phyloP scores from a whole-genome alignment of 1,284 basidiomycete species.

The Paramarasmius palmivorus region DNA sequence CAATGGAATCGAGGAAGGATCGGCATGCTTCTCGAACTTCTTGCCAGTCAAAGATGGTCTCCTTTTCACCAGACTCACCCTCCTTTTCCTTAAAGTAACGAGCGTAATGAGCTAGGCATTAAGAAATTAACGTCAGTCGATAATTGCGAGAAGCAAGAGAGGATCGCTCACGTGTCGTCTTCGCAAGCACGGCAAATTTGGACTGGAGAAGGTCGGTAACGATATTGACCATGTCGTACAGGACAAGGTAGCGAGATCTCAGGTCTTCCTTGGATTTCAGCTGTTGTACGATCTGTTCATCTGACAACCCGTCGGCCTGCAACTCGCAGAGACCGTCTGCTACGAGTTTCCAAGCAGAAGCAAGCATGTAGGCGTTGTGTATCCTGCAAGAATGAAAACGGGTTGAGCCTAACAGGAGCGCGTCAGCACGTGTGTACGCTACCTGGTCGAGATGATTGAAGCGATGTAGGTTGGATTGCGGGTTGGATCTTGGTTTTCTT shows the following conservation, averaged over 20 bases:
- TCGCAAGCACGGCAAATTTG: constrained; percentile 64
- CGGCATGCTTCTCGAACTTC: constrained; percentile 59
- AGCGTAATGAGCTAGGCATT: constrained; percentile 56
- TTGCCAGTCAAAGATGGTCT: constrained; percentile 61
- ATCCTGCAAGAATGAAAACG: constrained; percentile 41
- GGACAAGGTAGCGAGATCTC: constrained; percentile 57
- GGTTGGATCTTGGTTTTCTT: constrained; percentile 27
- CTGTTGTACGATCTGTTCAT: constrained; percentile 48
- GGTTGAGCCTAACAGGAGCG: not conserved
- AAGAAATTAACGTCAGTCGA: constrained; percentile 11
- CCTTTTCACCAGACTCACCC: constrained; percentile 39
- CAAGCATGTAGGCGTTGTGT: constrained; percentile 76
- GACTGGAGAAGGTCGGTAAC: constrained; percentile 61
- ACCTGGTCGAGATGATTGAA: constrained; percentile 61
- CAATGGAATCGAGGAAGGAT: constrained; percentile 78
- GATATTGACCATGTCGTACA: constrained; percentile 60
- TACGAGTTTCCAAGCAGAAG: constrained; percentile 73
- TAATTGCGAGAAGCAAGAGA: not conserved
- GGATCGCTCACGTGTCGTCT: constrained; percentile 55
- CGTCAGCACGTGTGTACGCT: constrained; percentile 17
- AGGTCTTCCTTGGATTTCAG: constrained; percentile 51
- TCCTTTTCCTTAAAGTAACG: constrained; percentile 62
- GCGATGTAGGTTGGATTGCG: constrained; percentile 52
- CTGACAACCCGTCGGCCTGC: constrained; percentile 49
- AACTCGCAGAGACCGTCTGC: constrained; percentile 54